These are phyloP conservation scores for Clarireedia monteithiana DNA, from an alignment of 2,329 filamentous ascomycete species.

Conservation along the genomic window DNA sequence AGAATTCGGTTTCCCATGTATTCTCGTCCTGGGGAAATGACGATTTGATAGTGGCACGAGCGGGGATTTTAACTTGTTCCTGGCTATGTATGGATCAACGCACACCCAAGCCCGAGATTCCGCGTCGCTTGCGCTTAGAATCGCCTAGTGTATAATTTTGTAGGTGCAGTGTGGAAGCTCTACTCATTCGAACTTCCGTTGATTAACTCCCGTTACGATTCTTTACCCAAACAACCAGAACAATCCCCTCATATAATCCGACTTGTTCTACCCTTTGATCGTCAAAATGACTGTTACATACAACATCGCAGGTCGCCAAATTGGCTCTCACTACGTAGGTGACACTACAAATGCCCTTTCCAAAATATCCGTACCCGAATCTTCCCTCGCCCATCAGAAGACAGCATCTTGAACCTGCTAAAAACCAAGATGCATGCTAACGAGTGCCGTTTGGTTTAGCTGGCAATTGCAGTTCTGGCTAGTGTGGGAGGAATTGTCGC, in stretches of 20 bases:
- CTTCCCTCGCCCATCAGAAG: conserved; percentile 13
- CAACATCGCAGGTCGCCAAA: conserved; percentile 27
- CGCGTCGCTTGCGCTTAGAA: conserved; percentile 7
- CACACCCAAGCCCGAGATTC: background rate
- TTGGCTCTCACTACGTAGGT: conserved; percentile 30
- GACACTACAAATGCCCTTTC: background rate
- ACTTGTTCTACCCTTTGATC: background rate
- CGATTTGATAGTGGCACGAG: background rate
- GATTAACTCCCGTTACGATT: conserved; percentile 1
- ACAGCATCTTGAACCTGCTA: background rate
- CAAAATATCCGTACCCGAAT: conserved; percentile 12
- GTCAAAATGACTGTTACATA: conserved; percentile 29
- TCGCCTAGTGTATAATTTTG: conserved; percentile 8
- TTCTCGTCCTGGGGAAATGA: conserved; percentile 7
- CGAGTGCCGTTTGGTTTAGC: conserved; percentile 15
- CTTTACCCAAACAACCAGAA: background rate
- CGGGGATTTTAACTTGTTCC: background rate
- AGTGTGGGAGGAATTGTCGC: conserved; percentile 15
- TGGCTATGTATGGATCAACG: background rate
- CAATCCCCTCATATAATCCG: background rate
- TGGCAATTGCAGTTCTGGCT: conserved; percentile 27
- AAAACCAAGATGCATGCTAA: conserved; percentile 14
- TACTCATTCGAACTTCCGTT: background rate
- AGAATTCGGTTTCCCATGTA: background rate
- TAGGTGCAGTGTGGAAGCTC: background rate